Percentiles rank a stretch among this genome's conserved stretches.
These are phyloP conservation scores for Metarhizium sp. DNA, from an alignment of 2,329 filamentous ascomycete species.

Conservation along the genomic window DNA sequence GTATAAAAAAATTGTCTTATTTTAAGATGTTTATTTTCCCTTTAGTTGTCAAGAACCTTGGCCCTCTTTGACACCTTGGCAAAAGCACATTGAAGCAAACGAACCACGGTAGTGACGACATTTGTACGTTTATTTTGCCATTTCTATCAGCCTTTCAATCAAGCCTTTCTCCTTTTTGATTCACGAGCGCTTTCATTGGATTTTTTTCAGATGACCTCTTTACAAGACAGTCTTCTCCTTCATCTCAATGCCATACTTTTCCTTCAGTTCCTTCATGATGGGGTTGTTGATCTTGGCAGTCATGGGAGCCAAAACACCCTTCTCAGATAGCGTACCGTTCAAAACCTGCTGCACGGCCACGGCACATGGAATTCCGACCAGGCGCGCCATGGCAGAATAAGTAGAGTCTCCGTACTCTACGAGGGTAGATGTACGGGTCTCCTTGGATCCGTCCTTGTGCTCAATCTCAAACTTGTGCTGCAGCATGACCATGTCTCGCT, in stretches of 20 bases:
- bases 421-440: constrained; percentile 74
- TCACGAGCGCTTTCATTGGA: not conserved
- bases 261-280: constrained; percentile 68
- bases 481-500: constrained; percentile 75
- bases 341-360: constrained; percentile 72
- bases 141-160: not conserved
- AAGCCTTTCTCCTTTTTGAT: not conserved
- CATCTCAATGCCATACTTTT: constrained; percentile 66
- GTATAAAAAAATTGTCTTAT: no score
- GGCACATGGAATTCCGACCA: constrained; percentile 61
- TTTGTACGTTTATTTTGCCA: not conserved
- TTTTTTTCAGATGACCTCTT: not conserved
- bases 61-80: not conserved
- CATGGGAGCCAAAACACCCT: constrained; percentile 71
- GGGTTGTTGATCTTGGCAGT: constrained; percentile 60
- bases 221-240: constrained; percentile 51
- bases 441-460: constrained; percentile 64
- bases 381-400: constrained; percentile 76
- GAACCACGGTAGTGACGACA: not conserved
- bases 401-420: constrained; percentile 74
- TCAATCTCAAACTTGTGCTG: constrained; percentile 59
- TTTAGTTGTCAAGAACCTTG: not conserved
- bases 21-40: no score
- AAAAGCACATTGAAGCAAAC: not conserved
- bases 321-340: constrained; percentile 62